Evolutionary conservation across 148 eudicot species (phyloP), one percentile per base, ranked within the genome.

Genomic region (Persicaria maculosa): DNA sequence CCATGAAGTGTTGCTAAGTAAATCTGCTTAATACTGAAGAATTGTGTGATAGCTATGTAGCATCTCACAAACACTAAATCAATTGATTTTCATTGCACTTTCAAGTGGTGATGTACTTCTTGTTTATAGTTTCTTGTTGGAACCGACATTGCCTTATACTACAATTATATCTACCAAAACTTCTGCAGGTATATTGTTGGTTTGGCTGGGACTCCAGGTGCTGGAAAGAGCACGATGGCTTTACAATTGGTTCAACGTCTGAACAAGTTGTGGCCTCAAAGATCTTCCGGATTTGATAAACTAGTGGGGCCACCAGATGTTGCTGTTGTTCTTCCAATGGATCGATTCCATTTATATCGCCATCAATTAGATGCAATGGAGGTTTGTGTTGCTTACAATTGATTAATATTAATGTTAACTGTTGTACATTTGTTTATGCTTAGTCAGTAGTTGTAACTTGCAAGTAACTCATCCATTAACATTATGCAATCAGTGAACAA

Each of bases 301-400:
- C 87, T 79, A 76, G 86, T 88, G 65, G 85, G 81, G 25, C 84
- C 97, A 48, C 88, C 91, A 11, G 86, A 89, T 62, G 86, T 96
- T 75, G 97, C 99, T 50, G 82, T 71, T 45, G 94, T 89, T 77
- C 89, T 96, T 58, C 97, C 99, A 16, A 96, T 96, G 99, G 99
- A 96, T 81, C 97, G 99, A 19, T 96, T 96, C 79, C 99, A 96
- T 84, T 96, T 96, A 11, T 96, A 96, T 82, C 97, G 97, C 71
- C 90, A 81, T 81, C 93, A 96, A 75, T 84, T 96, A 72, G 97
- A 96, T 80, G 81, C 87, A 64, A 96, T 92, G 99, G 90, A 96
- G 91, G 99, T 96, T 77, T 75, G 79, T 73, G 65, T 52, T 71
- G 16, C 67, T 46, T 72, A 17, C 58, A 14, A 46, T 52, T 75